Conservation (phyloP, 1,284 basidiomycete genomes). For the Ustilago sp. region DNA sequence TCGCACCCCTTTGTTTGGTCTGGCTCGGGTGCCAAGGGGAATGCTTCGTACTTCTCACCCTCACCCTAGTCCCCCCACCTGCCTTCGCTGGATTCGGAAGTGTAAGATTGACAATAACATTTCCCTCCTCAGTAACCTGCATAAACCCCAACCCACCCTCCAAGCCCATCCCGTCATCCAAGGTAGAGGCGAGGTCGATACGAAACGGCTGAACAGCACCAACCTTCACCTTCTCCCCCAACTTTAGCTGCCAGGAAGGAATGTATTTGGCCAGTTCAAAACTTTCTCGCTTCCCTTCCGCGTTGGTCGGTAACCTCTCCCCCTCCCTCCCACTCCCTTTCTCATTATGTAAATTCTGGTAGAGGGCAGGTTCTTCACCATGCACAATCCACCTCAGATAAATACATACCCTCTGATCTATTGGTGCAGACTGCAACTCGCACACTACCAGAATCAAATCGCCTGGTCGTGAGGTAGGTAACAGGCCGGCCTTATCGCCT, state of each 20-base stretch:
- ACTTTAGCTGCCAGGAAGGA: constrained; percentile 32
- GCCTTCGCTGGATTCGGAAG: constrained; percentile 5
- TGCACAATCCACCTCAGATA: constrained; percentile 50
- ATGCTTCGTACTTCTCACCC: constrained; percentile 18
- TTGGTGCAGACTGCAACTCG: constrained; percentile 42
- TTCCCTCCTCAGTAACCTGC: constrained; percentile 22
- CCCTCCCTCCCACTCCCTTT: background rate
- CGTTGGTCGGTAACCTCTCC: background rate
- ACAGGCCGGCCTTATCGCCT: background rate
- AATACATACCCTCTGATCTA: constrained; percentile 45
- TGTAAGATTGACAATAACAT: constrained; percentile 27
- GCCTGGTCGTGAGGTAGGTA: constrained; percentile 26
- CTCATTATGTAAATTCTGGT: constrained; percentile 2
- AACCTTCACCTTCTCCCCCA: background rate
- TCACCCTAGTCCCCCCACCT: constrained; percentile 13
- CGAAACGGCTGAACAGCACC: constrained; percentile 33
- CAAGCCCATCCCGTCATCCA: background rate
- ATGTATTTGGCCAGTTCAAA: constrained; percentile 39
- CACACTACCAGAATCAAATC: constrained; percentile 49
- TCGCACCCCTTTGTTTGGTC: background rate
- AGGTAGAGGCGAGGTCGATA: constrained; percentile 19
- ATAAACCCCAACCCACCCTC: constrained; percentile 20
- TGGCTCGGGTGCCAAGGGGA: constrained; percentile 17
- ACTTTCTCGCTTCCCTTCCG: constrained; percentile 9
- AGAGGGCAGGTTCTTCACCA: constrained; percentile 26